Evolutionary conservation across 257 asterid species (phyloP).

Genomic region (Jasminum sambac): DNA sequence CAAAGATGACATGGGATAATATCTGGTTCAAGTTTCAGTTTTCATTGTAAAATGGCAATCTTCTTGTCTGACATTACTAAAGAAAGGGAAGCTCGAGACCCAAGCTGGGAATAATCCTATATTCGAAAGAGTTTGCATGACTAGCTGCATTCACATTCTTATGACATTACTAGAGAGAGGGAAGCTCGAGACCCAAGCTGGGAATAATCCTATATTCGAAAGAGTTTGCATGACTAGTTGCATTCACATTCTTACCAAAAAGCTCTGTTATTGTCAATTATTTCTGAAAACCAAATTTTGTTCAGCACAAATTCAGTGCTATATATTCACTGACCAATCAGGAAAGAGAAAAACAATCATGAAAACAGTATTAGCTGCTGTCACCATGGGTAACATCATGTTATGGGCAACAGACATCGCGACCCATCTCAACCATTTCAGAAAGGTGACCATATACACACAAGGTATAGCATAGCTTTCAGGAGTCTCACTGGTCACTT

Average conservation of each 20-base stretch:
- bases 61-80: neutral
- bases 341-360: too few relatives aligned
- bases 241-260: slow-evolving; percentile 3
- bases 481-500: slow-evolving; percentile 28
- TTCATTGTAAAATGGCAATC: neutral
- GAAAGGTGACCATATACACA: neutral
- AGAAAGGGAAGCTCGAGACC: neutral
- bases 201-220: neutral
- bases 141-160: neutral
- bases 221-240: neutral
- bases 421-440: neutral
- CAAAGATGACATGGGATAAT: neutral
- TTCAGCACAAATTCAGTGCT: neutral
- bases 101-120: neutral
- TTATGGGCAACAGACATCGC: neutral
- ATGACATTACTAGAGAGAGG: neutral
- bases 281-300: neutral
- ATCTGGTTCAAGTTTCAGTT: neutral
- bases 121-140: neutral
- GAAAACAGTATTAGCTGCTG: neutral
- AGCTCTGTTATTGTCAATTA: neutral
- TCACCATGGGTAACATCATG: neutral
- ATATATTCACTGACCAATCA: neutral
- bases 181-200: slow-evolving; percentile 1
- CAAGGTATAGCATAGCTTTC: neutral